Conservation (phyloP, 2,329 filamentous ascomycete genomes). For the Aspergillus novofumigatus region DNA sequence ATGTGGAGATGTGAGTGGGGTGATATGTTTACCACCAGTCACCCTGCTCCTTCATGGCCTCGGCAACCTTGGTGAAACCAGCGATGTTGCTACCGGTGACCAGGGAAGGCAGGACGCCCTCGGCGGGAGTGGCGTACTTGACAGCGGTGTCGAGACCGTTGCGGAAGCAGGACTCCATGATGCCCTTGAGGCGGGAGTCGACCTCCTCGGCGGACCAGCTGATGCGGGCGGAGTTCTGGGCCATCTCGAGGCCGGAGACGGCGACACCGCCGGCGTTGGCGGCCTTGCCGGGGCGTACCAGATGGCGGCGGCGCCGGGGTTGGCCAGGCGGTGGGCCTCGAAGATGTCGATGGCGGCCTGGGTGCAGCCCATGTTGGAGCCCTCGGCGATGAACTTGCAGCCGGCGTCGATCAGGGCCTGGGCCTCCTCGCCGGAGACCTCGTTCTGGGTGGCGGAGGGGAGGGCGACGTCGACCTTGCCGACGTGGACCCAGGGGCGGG, state of each 20-base stretch:
- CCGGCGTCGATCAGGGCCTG: slow-evolving; percentile 72
- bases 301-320: slow-evolving; percentile 65
- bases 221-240: slow-evolving; percentile 87
- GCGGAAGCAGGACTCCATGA: slow-evolving; percentile 93
- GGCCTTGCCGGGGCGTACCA: slow-evolving; percentile 97
- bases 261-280: slow-evolving; percentile 97
- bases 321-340: slow-evolving; percentile 65
- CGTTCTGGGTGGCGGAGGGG: slow-evolving; percentile 94
- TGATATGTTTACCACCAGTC: slow-evolving; percentile 68
- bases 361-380: slow-evolving; percentile 98
- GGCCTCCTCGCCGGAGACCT: slow-evolving; percentile 89
- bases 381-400: slow-evolving; percentile 84
- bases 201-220: slow-evolving; percentile 87
- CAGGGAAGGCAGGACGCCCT: slow-evolving; percentile 82
- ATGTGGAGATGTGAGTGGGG: not conserved
- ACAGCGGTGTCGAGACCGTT: slow-evolving; percentile 85
- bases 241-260: slow-evolving; percentile 97
- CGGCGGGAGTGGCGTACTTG: slow-evolving; percentile 73
- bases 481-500: slow-evolving; percentile 86
- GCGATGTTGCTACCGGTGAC: slow-evolving; percentile 96
- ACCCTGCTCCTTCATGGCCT: slow-evolving; percentile 93
- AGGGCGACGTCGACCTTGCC: slow-evolving; percentile 87
- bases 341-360: slow-evolving; percentile 93
- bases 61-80: slow-evolving; percentile 92
- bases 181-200: slow-evolving; percentile 81